Percentiles rank a stretch among this genome's conserved stretches.
Conservation (phyloP, 2,329 filamentous ascomycete species). For the Xylariaceae sp. region DNA sequence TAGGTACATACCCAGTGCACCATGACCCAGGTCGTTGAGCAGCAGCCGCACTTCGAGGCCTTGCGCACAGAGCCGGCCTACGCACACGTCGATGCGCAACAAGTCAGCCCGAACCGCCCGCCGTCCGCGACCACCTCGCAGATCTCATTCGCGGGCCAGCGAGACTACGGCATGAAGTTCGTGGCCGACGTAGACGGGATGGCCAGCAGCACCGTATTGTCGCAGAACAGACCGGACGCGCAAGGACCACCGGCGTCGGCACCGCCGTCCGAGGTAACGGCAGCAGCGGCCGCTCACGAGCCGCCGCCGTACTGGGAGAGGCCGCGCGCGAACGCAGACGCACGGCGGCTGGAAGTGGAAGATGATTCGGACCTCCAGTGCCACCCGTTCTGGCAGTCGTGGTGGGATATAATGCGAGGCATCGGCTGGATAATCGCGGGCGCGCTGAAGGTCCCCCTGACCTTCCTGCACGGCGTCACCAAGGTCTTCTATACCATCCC, state of each 20-base stretch:
- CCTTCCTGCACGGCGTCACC: conserved; percentile 19
- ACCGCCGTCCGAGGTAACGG: background rate
- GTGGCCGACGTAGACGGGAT: conserved; percentile 17
- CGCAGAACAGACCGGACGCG: background rate
- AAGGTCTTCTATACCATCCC: conserved; percentile 25
- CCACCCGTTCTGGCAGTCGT: conserved; percentile 27
- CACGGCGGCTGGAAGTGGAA: conserved; percentile 1
- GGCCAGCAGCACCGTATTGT: background rate
- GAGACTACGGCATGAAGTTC: conserved; percentile 27
- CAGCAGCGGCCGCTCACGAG: background rate
- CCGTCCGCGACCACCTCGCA: conserved; percentile 23
- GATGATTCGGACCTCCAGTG: conserved; percentile 15
- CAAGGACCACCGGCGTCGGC: background rate
- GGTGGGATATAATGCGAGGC: conserved; percentile 20
- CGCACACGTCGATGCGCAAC: background rate
- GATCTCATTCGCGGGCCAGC: conserved; percentile 20
- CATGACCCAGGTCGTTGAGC: background rate
- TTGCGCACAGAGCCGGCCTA: background rate
- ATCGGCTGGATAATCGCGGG: conserved; percentile 14
- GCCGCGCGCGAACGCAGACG: background rate
- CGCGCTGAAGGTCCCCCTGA: conserved; percentile 19
- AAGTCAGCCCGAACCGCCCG: conserved; percentile 12
- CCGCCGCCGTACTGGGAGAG: conserved; percentile 16
- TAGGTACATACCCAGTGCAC: background rate
- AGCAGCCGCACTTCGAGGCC: background rate